Conservation (phyloP, 2,329 filamentous ascomycete species). For the Venturia oleaginea region DNA sequence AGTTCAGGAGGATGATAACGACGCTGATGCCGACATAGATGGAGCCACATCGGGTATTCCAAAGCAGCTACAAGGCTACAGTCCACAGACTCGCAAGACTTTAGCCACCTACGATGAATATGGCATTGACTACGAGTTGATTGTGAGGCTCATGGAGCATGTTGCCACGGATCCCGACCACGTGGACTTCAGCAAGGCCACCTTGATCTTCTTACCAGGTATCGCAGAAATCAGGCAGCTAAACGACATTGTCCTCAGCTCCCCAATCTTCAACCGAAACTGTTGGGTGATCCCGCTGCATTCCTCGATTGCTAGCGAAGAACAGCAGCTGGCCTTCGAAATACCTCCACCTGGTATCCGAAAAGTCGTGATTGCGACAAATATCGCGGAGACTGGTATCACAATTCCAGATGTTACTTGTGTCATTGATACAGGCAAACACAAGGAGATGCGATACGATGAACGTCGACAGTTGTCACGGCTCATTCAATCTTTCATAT, state of each 20-base stretch:
- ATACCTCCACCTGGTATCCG: conserved; percentile 71
- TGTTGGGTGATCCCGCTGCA: conserved; percentile 90
- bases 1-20: conserved; percentile 30
- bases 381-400: conserved; percentile 97
- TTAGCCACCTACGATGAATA: conserved; percentile 80
- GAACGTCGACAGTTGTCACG: conserved; percentile 85
- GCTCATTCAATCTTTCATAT: conserved; percentile 90
- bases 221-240: conserved; percentile 85
- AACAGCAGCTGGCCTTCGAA: conserved; percentile 88
- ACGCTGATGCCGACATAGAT: conserved; percentile 36
- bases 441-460: conserved; percentile 95
- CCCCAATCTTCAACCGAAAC: conserved; percentile 62
- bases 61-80: conserved; percentile 64
- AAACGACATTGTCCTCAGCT: conserved; percentile 73
- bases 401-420: conserved; percentile 97
- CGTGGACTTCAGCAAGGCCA: conserved; percentile 70
- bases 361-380: conserved; percentile 94
- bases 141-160: conserved; percentile 67
- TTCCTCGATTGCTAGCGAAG: conserved; percentile 89
- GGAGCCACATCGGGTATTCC: conserved; percentile 48
- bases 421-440: conserved; percentile 92
- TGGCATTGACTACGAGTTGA: conserved; percentile 79
- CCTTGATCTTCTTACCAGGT: conserved; percentile 90
- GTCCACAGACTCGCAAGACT: conserved; percentile 62
- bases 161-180: conserved; percentile 63